Conservation (phyloP, 2,329 filamentous ascomycete genomes). For the Parastagonospora avenae region DNA sequence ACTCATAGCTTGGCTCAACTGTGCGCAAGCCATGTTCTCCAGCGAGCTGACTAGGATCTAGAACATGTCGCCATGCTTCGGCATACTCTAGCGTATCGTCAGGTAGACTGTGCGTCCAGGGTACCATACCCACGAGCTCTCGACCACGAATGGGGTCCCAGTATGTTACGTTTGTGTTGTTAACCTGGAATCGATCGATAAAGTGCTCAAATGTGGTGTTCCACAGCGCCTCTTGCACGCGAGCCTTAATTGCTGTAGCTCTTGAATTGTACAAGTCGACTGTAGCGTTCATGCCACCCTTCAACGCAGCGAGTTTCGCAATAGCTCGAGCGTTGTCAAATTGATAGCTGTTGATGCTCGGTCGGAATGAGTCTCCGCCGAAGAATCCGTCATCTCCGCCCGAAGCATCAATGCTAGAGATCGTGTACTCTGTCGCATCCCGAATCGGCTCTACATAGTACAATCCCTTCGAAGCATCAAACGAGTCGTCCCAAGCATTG, state of each 20-base stretch:
- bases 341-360: constrained; percentile 53
- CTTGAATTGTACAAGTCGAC: constrained; percentile 21
- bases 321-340: constrained; percentile 53
- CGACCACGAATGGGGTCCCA: constrained; percentile 51
- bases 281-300: constrained; percentile 16
- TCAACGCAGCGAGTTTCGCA: constrained; percentile 45
- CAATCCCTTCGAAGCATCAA: constrained; percentile 47
- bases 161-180: constrained; percentile 48
- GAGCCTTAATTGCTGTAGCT: constrained; percentile 44
- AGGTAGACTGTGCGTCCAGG: constrained; percentile 51
- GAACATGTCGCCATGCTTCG: constrained; percentile 46
- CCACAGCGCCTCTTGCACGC: constrained; percentile 50
- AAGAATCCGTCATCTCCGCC: constrained; percentile 49
- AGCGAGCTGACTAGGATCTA: constrained; percentile 41
- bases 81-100: constrained; percentile 47
- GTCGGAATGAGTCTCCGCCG: constrained; percentile 50
- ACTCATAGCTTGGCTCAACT: constrained; percentile 52
- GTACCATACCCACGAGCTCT: constrained; percentile 52
- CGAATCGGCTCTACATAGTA: constrained; percentile 52
- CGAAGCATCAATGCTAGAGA: constrained; percentile 51
- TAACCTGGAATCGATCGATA: constrained; percentile 50
- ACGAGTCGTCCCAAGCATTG: constrained; percentile 47
- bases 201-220: constrained; percentile 53
- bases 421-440: constrained; percentile 55
- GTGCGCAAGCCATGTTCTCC: constrained; percentile 49